Conservation (phyloP, 2,329 filamentous ascomycete genomes). For the Ophiobolus disseminans region DNA sequence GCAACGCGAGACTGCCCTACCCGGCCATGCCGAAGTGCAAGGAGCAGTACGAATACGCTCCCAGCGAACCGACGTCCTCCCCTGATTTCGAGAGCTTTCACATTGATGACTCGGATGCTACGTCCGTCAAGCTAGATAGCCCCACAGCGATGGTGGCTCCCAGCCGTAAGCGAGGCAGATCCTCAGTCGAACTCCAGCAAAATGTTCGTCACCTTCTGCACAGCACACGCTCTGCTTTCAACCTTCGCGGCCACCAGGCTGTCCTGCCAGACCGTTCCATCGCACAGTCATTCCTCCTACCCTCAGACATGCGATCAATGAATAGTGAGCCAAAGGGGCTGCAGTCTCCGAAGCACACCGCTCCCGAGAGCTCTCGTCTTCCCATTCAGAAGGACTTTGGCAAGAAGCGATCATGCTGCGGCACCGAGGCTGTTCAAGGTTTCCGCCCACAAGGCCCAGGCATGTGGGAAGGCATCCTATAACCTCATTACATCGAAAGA, state of each 20-base stretch:
- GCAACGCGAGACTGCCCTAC: slow-evolving; percentile 55
- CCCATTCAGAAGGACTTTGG: slow-evolving; percentile 57
- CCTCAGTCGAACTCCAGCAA: slow-evolving; percentile 69
- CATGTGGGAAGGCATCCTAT: slow-evolving; percentile 71
- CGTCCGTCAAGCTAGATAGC: slow-evolving; percentile 36
- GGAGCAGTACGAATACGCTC: slow-evolving; percentile 43
- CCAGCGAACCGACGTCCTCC: slow-evolving; percentile 48
- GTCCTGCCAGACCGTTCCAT: slow-evolving; percentile 47
- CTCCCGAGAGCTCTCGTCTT: slow-evolving; percentile 51
- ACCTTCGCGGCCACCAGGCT: slow-evolving; percentile 42
- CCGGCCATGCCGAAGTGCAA: slow-evolving; percentile 48
- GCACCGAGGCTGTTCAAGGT: slow-evolving; percentile 62
- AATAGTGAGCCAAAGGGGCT: slow-evolving; percentile 45
- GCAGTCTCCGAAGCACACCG: slow-evolving; percentile 49
- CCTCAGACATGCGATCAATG: slow-evolving; percentile 9
- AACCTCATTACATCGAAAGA: slow-evolving; percentile 18
- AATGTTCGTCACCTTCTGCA: slow-evolving; percentile 70
- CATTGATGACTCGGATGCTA: slow-evolving; percentile 51
- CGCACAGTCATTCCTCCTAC: slow-evolving; percentile 41
- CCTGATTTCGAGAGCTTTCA: slow-evolving; percentile 58
- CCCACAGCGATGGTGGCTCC: slow-evolving; percentile 27
- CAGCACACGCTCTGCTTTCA: slow-evolving; percentile 48
- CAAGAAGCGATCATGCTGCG: slow-evolving; percentile 72
- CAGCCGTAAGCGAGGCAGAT: slow-evolving; percentile 65
- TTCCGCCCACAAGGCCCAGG: slow-evolving; percentile 65